phyloP scores from a whole-genome alignment of 306 rosid genomes.

The Acacia melanoxylon region DNA sequence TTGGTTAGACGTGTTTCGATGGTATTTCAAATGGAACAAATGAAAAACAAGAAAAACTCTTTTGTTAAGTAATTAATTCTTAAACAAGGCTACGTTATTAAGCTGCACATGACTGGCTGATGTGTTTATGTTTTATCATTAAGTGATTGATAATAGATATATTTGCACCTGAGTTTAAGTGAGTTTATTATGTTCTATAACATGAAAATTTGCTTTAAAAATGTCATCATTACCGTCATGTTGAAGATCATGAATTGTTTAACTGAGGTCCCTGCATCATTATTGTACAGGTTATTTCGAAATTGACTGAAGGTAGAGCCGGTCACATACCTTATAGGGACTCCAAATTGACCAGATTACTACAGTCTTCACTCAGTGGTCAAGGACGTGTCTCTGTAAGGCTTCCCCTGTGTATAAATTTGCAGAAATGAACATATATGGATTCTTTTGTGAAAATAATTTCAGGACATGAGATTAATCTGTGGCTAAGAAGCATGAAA shows the following conservation, averaged over 20 bases:
- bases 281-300: constrained; percentile 82
- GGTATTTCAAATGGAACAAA: not conserved
- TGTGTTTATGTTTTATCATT: not conserved
- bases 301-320: constrained; percentile 86
- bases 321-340: constrained; percentile 95
- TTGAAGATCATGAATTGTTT: not conserved
- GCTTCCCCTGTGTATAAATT: constrained; percentile 33
- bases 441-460: constrained; percentile 27
- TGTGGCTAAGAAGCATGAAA: constrained; percentile 25
- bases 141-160: not conserved
- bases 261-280: not conserved
- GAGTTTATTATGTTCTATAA: not conserved
- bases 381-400: constrained; percentile 99
- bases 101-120: not conserved
- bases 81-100: not conserved
- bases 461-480: constrained; percentile 13
- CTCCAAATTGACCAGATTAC: constrained; percentile 94
- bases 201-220: not conserved
- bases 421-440: constrained; percentile 17
- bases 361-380: constrained; percentile 96
- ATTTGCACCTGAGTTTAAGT: not conserved
- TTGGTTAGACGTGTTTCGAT: not conserved
- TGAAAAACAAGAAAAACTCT: too few relatives aligned
- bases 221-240: not conserved
- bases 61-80: too few relatives aligned